phyloP scores from a whole-genome alignment of 129 eudicot genomes.

The Flaveria trinervia region DNA sequence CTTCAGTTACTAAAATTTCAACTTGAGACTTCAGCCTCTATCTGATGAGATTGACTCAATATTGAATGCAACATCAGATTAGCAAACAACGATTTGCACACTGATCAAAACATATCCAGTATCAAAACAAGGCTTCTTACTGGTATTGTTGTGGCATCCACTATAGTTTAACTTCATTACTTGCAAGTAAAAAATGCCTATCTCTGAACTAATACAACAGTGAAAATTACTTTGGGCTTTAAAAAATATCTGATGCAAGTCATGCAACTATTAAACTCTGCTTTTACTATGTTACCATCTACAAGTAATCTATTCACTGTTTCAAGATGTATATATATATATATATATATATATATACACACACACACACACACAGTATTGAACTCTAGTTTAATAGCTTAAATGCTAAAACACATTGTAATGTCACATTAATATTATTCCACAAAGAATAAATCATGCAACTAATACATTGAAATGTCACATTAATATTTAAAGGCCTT shows the following conservation, averaged over 20 bases:
- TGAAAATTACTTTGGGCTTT: background rate
- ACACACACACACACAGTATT: too few species aligned
- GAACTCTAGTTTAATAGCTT: background rate
- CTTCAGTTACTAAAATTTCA: background rate
- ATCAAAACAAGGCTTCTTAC: too few species aligned
- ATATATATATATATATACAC: too few species aligned
- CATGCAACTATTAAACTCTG: background rate
- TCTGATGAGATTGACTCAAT: background rate
- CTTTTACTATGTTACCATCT: background rate
- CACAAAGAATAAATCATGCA: background rate
- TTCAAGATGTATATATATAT: too few species aligned
- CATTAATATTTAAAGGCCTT: background rate
- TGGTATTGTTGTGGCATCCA: background rate
- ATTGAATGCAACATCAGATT: too few species aligned
- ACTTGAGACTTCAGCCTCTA: too few species aligned
- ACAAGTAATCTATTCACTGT: background rate
- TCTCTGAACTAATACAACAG: background rate
- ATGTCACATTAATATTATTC: background rate
- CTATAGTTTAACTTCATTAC: background rate
- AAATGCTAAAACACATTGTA: background rate
- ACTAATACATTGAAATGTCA: background rate
- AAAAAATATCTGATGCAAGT: background rate
- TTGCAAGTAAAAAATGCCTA: background rate
- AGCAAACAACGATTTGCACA: too few species aligned
- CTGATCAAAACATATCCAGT: too few species aligned